A percentile compares a stretch with the other conserved stretches of the same genome.
phyloP scores from a whole-genome alignment of 192 early-diverging fungal genomes.

The Oehlia diaphana region DNA sequence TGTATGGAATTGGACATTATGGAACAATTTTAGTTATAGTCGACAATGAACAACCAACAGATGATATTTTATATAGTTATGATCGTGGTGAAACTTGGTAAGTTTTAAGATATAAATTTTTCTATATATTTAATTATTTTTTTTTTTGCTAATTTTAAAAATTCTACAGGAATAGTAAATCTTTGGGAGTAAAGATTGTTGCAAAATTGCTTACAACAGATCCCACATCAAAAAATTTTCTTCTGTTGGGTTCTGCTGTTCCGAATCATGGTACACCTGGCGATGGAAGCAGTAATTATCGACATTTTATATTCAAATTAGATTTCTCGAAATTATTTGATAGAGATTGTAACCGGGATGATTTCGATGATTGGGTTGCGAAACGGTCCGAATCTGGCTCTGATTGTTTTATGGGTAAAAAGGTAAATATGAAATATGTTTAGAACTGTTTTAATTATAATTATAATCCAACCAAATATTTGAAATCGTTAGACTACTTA shows the following conservation, averaged over 20 bases:
- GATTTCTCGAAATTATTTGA: constrained; percentile 65
- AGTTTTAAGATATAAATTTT: constrained; percentile 2
- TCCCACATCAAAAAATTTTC: constrained; percentile 71
- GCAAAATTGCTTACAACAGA: constrained; percentile 75
- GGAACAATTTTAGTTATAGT: constrained; percentile 77
- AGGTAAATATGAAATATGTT: constrained; percentile 11
- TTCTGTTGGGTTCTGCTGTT: constrained; percentile 44
- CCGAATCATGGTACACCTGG: not conserved
- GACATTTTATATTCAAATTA: constrained; percentile 57
- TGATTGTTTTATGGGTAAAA: constrained; percentile 87
- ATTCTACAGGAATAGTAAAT: constrained; percentile 37
- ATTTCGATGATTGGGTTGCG: constrained; percentile 78
- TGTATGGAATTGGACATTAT: constrained; percentile 83
- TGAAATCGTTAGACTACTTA: constrained; percentile 53
- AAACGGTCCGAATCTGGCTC: constrained; percentile 48
- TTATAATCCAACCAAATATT: not conserved
- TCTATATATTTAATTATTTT: not conserved
- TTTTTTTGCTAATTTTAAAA: not conserved
- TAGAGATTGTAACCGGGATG: constrained; percentile 66
- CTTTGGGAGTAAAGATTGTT: constrained; percentile 53
- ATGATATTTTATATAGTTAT: constrained; percentile 69
- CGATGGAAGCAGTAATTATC: constrained; percentile 38
- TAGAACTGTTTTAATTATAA: not conserved
- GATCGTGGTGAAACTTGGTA: constrained; percentile 80
- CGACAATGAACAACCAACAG: constrained; percentile 55